phyloP scores from a whole-genome alignment of 441 rosid species.

The Arabidopsis lyrata region DNA sequence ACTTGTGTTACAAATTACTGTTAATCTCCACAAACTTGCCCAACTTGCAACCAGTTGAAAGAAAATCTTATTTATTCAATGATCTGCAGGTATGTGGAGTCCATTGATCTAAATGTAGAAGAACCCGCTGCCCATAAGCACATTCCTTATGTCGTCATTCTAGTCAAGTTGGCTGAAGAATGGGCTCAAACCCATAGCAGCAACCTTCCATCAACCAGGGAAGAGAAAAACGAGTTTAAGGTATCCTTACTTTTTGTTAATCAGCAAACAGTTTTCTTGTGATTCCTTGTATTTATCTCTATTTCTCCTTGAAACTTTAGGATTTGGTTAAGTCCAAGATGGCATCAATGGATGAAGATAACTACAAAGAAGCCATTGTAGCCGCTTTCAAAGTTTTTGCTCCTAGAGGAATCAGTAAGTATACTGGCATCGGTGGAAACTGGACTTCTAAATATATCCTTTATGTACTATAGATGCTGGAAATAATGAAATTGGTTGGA shows the following conservation, averaged over 20 bases:
- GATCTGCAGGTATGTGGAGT: conserved; percentile 70
- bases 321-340: conserved; percentile 77
- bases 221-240: conserved; percentile 91
- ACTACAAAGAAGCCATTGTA: conserved; percentile 87
- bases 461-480: conserved; percentile 10
- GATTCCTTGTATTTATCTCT: conserved; percentile 39
- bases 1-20: not conserved
- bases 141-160: conserved; percentile 86
- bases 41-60: conserved; percentile 7
- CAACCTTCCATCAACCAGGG: conserved; percentile 79
- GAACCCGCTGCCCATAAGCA: conserved; percentile 91
- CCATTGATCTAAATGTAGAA: conserved; percentile 65
- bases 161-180: conserved; percentile 81
- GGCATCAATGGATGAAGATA: conserved; percentile 83
- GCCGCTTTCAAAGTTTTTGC: conserved; percentile 89
- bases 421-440: conserved; percentile 22
- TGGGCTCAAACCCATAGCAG: conserved; percentile 78
- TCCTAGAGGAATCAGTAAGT: conserved; percentile 89
- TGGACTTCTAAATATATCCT: conserved; percentile 10
- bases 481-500: conserved; percentile 12
- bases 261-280: conserved; percentile 31
- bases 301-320: conserved; percentile 51
- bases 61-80: conserved; percentile 12
- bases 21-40: no score
- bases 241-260: conserved; percentile 45